Conservation (phyloP, 1,139 yeast genomes). For the Yamadazyma aaseri region DNA sequence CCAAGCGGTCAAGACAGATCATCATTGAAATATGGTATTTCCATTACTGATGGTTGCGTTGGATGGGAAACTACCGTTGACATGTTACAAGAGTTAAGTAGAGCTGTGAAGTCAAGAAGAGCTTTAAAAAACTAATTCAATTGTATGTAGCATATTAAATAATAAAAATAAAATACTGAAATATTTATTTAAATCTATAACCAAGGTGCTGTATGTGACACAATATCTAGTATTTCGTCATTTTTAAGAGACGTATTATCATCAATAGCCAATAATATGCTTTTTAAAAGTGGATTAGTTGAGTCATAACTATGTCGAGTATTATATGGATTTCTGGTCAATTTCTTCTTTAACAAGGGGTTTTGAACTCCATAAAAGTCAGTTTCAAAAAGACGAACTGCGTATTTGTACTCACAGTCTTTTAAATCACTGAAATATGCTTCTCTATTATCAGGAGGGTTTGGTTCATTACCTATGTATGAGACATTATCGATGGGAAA, state of each 20-base stretch:
- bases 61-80: slow-evolving; percentile 85
- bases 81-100: slow-evolving; percentile 76
- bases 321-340: slow-evolving; percentile 60
- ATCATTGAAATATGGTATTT: slow-evolving; percentile 88
- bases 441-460: slow-evolving; percentile 30
- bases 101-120: slow-evolving; percentile 83
- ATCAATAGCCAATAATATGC: slow-evolving; percentile 20
- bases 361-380: slow-evolving; percentile 63
- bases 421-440: slow-evolving; percentile 44
- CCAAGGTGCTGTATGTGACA: slow-evolving; percentile 7
- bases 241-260: slow-evolving; percentile 9
- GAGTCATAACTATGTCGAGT: slow-evolving; percentile 41
- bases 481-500: slow-evolving; percentile 33
- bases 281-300: slow-evolving; percentile 25
- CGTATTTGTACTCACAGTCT: slow-evolving; percentile 51
- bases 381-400: slow-evolving; percentile 50
- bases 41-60: slow-evolving; percentile 96
- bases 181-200: background rate
- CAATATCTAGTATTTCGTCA: slow-evolving; percentile 14
- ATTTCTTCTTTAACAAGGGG: slow-evolving; percentile 42
- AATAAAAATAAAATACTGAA: background rate
- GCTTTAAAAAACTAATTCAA: slow-evolving; percentile 13
- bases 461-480: slow-evolving; percentile 67
- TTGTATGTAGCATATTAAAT: slow-evolving; percentile 1
- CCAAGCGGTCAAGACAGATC: slow-evolving; percentile 54